Conservation (phyloP, 2,329 filamentous ascomycete genomes). For the Claviceps monticola region DNA sequence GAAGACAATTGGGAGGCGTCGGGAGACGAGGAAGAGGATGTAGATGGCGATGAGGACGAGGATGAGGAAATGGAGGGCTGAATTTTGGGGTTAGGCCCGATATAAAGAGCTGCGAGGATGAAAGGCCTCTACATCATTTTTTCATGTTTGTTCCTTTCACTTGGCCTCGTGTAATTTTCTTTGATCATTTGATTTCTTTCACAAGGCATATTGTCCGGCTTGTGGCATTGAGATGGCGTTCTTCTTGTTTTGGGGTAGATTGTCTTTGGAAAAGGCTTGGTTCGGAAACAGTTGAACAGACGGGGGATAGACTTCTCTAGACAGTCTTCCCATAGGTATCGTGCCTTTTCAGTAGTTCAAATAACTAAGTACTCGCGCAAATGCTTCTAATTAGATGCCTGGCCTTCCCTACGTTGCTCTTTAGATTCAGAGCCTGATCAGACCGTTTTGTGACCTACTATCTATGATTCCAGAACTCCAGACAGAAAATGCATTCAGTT, state of each 20-base stretch:
- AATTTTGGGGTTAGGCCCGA: neutral
- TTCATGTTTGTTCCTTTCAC: neutral
- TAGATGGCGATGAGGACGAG: slow-evolving; percentile 33
- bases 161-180: neutral
- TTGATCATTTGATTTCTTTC: neutral
- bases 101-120: neutral
- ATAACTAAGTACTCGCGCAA: neutral
- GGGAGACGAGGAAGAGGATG: slow-evolving; percentile 38
- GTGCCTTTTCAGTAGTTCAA: neutral
- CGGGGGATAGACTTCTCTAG: neutral
- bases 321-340: neutral
- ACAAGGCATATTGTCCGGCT: neutral
- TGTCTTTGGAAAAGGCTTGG: neutral
- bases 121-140: neutral
- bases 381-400: neutral
- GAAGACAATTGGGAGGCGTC: slow-evolving; percentile 37
- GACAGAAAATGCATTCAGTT: neutral
- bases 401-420: neutral
- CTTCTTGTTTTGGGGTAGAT: slow-evolving; percentile 1
- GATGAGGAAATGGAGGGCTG: slow-evolving; percentile 40
- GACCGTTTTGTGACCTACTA: neutral
- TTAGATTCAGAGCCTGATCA: neutral
- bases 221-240: slow-evolving; percentile 13
- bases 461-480: neutral
- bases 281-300: neutral